A percentile compares a stretch with the other conserved stretches of the same genome.
phyloP scores from a whole-genome alignment of 176 grass and related monocot genomes.

The Luzula sylvatica region DNA sequence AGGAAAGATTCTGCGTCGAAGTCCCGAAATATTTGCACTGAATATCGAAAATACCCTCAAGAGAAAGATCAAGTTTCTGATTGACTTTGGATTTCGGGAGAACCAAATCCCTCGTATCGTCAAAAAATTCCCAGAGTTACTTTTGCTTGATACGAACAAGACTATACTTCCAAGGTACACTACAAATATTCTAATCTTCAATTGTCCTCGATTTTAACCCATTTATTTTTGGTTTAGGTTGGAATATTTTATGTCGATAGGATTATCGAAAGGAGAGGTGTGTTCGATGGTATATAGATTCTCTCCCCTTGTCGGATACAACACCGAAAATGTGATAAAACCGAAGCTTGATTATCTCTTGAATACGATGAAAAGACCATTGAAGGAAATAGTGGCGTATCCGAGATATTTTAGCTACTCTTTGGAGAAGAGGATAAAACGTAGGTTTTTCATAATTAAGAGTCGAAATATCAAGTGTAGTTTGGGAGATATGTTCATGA shows the following conservation, averaged over 20 bases:
- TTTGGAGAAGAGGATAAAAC: slow-evolving; percentile 69
- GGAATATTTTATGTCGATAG: slow-evolving; percentile 42
- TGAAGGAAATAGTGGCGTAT: slow-evolving; percentile 58
- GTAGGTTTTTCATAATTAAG: slow-evolving; percentile 44
- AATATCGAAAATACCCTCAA: slow-evolving; percentile 60
- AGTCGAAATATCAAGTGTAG: slow-evolving; percentile 47
- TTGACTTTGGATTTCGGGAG: slow-evolving; percentile 64
- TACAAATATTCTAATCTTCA: too few relatives aligned
- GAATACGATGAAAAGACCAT: slow-evolving; percentile 53
- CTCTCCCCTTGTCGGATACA: slow-evolving; percentile 76
- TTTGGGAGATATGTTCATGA: slow-evolving; percentile 73
- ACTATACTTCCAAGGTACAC: slow-evolving; percentile 66
- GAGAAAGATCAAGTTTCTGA: slow-evolving; percentile 64
- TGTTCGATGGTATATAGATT: slow-evolving; percentile 84
- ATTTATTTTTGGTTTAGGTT: slow-evolving; percentile 56
- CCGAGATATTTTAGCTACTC: slow-evolving; percentile 92
- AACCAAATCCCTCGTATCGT: slow-evolving; percentile 52
- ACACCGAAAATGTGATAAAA: slow-evolving; percentile 53
- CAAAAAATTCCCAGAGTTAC: slow-evolving; percentile 78
- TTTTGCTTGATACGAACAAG: slow-evolving; percentile 58
- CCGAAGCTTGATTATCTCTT: slow-evolving; percentile 82
- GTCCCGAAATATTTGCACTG: slow-evolving; percentile 72
- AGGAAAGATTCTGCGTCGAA: slow-evolving; percentile 49
- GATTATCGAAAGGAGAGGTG: slow-evolving; percentile 60
- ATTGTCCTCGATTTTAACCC: background rate